Evolutionary conservation across 495 filamentous ascomycete genomes (phyloP).

Genomic region (Penicillium manginii): DNA sequence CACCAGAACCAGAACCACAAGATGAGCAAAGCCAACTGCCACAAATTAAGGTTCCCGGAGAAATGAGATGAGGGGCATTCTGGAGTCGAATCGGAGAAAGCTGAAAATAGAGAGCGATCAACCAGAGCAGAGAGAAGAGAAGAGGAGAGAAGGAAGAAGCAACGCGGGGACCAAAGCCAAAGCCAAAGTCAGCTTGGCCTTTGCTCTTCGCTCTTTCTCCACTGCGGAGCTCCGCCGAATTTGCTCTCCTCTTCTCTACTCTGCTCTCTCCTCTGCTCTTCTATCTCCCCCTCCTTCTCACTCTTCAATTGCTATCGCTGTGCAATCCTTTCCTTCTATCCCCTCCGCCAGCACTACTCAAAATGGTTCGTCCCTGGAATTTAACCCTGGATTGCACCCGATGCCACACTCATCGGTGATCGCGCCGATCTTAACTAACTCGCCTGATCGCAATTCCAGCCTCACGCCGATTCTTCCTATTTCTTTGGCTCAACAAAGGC

Average conservation of each 20-base stretch:
- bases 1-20: neutral
- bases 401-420: neutral
- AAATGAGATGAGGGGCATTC: neutral
- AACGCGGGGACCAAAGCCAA: neutral
- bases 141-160: neutral
- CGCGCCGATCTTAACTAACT: slow-evolving; percentile 1
- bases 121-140: neutral
- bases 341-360: neutral
- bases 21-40: neutral
- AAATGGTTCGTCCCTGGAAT: slow-evolving; percentile 11
- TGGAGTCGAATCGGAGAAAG: neutral
- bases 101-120: too few species aligned
- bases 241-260: neutral
- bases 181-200: neutral
- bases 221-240: neutral
- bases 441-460: slow-evolving; percentile 48
- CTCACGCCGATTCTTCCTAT: slow-evolving; percentile 84
- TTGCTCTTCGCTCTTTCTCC: neutral
- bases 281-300: slow-evolving; percentile 1
- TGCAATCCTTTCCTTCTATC: neutral
- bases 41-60: neutral
- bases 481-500: slow-evolving; percentile 73
- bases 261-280: neutral
- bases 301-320: neutral
- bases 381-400: neutral